Evolutionary conservation across 345 rosid species (phyloP), one percentile per base, ranked within the genome.

Genomic region (Lepidium aucheri): DNA sequence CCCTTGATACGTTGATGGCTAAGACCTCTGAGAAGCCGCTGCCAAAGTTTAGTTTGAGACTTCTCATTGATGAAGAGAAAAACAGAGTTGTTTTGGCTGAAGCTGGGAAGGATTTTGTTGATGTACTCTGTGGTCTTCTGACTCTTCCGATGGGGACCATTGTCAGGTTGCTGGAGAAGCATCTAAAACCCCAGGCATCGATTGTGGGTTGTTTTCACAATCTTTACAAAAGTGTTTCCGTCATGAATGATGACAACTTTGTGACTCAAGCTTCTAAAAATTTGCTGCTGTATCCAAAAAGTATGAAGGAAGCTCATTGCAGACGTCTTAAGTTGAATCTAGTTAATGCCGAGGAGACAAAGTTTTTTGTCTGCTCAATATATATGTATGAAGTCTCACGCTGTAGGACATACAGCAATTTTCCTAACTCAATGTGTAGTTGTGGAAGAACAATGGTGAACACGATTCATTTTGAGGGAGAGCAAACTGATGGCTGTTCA

Each of bases 151-250:
- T 72, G 43, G 71, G 76, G 8, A 57, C 76, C 5, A 49, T 65
- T 56, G 66, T 49, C 3, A 8, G 60, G 4, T 56, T 54, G 18
- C 54, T 63, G 15, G 46, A 65, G 24, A 16, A 54, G 12, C 63
- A 57, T 68, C 28, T 12, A 12, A 38, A 34, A 22, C 34, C 45
- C 22, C 24, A 52, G 26, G 2, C 26, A 49, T 26, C 4, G 5
- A 15, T 10, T 47, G 1, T 46, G 5, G 76, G 65, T 11, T 45
- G 76, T 59, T 30, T 72, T 16, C 47, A 24, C 22, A 72, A 55
- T 32, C 45, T 64, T 24, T 72, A 72, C 44, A 55, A 47, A 56
- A 64, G 65, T 7, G 62, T 72, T 18, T 9, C 9, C 26, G 69
- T 39, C 10, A 50, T 64, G 63, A 32, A 18, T 16, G 7, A 17